These are phyloP conservation scores for Acephala macrosclerotiorum DNA, from an alignment of 2,329 filamentous ascomycete species.

Conservation along the genomic window DNA sequence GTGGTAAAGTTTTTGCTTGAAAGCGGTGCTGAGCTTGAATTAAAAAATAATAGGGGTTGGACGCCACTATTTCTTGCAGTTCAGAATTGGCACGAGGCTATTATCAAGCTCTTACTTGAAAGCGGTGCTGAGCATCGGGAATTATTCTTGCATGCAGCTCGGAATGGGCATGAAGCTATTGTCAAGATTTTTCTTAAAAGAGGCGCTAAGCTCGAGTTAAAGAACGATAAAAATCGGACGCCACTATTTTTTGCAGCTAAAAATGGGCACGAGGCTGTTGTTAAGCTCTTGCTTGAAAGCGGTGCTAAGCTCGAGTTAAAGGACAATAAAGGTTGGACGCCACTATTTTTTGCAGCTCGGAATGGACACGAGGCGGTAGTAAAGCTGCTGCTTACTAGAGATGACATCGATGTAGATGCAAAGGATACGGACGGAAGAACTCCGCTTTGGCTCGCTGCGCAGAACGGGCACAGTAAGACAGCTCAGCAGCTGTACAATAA, in stretches of 20 bases:
- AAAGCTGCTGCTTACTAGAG: not conserved
- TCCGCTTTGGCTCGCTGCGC: not conserved
- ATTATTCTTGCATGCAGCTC: not conserved
- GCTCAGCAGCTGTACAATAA: no score
- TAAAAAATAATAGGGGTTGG: not conserved
- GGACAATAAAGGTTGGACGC: not conserved
- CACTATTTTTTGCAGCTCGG: not conserved
- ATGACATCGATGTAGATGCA: not conserved
- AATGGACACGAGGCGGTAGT: not conserved
- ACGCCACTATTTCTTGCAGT: not conserved
- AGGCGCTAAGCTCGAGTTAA: not conserved
- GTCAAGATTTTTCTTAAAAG: not conserved
- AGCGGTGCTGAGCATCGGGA: not conserved
- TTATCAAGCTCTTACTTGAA: not conserved
- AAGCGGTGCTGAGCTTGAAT: not conserved
- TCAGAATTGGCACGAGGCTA: not conserved
- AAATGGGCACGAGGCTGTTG: not conserved
- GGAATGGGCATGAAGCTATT: not conserved
- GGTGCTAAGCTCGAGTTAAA: not conserved
- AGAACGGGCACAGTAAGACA: not conserved
- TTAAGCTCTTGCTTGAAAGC: not conserved
- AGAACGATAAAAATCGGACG: not conserved
- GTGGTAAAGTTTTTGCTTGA: not conserved
- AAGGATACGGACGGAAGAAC: not conserved
- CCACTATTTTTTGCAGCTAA: not conserved